Conservation (phyloP, 2,329 filamentous ascomycete species). For the Colletotrichum sp. region DNA sequence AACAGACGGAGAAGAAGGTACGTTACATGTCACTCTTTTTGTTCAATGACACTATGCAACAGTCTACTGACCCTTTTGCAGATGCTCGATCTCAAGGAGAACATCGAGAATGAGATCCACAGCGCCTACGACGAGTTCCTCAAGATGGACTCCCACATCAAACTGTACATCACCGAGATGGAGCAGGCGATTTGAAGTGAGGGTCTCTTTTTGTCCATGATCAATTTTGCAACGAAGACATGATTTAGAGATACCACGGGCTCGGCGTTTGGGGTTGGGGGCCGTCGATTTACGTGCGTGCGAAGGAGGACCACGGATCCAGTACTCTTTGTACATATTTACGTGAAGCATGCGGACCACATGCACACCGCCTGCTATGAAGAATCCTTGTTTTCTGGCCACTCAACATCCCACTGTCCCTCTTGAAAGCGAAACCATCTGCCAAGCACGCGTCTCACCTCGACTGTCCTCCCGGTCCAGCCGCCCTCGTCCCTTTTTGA, state of each 20-base stretch:
- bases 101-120: conserved; percentile 93
- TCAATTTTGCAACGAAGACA: conserved; percentile 11
- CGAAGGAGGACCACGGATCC: not conserved
- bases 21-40: conserved; percentile 26
- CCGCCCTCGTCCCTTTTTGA: conserved; percentile 54
- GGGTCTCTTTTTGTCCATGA: not conserved
- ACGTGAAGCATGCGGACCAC: not conserved
- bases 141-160: conserved; percentile 97
- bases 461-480: conserved; percentile 65
- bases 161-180: conserved; percentile 98
- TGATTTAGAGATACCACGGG: conserved; percentile 40
- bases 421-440: conserved; percentile 69
- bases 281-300: not conserved
- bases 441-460: conserved; percentile 60
- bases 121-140: conserved; percentile 91
- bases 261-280: conserved; percentile 41
- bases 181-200: conserved; percentile 74
- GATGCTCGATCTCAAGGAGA: conserved; percentile 98
- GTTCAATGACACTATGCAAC: not conserved
- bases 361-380: not conserved
- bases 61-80: conserved; percentile 41
- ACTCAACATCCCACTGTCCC: conserved; percentile 36
- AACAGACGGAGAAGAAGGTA: conserved; percentile 99
- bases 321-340: not conserved
- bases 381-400: not conserved